phyloP scores from a whole-genome alignment of 73 alveolate genomes.

The Durusdinium trenchii region DNA sequence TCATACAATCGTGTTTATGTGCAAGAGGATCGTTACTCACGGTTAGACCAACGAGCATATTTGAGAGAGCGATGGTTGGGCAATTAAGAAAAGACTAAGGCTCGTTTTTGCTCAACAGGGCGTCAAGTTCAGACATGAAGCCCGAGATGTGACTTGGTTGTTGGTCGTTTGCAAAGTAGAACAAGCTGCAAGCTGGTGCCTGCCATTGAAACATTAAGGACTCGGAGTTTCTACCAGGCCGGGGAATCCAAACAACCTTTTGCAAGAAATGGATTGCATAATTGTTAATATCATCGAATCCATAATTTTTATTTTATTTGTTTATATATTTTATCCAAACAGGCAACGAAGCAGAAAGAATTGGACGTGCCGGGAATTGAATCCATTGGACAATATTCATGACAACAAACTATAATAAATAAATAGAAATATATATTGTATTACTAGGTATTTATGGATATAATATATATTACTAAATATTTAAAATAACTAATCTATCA shows the following conservation, averaged over 20 bases:
- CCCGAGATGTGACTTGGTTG: conserved; percentile 32
- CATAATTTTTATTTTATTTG: too few relatives aligned
- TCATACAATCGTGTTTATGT: too few relatives aligned
- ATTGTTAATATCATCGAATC: not conserved
- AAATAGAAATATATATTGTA: not conserved
- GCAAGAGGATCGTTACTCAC: too few relatives aligned
- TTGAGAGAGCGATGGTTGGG: not conserved
- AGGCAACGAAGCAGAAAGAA: too few relatives aligned
- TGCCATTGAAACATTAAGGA: not conserved
- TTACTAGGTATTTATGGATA: not conserved
- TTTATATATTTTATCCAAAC: too few relatives aligned
- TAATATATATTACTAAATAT: too few relatives aligned
- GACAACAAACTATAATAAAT: too few relatives aligned
- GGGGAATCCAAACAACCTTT: not conserved
- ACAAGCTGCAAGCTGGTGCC: not conserved
- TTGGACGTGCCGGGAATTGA: too few relatives aligned
- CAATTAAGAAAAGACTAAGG: not conserved
- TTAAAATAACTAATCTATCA: not conserved
- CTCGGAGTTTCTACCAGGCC: not conserved
- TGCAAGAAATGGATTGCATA: not conserved
- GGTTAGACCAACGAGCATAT: not conserved
- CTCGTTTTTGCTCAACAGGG: conserved; percentile 5
- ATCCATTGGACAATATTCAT: too few relatives aligned
- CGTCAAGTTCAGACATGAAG: not conserved
- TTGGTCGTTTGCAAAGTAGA: not conserved